These are phyloP conservation scores for Thymus quinquecostatus DNA, from an alignment of 257 asterid genomes.

Conservation along the genomic window DNA sequence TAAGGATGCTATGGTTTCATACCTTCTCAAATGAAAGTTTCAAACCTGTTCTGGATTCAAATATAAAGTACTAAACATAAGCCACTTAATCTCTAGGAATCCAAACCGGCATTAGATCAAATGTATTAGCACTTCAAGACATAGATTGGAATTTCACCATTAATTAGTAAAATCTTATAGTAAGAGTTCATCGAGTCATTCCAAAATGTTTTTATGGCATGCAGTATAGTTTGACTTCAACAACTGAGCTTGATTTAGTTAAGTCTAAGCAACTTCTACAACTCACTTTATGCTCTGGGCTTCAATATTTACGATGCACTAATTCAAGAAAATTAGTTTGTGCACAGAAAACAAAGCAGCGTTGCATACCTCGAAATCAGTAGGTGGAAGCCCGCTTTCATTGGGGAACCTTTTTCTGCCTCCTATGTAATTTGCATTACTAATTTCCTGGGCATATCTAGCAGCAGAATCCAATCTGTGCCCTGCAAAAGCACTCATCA, in stretches of 20 bases:
- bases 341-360: constrained; percentile 18
- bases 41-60: too few species aligned
- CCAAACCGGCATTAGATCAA: too few species aligned
- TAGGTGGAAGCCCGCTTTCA: constrained; percentile 36
- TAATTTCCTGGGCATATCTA: constrained; percentile 37
- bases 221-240: background rate
- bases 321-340: background rate
- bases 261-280: background rate
- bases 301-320: background rate
- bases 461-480: constrained; percentile 42
- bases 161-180: constrained; percentile 1
- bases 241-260: background rate
- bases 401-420: constrained; percentile 32
- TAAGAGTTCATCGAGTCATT: background rate
- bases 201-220: too few species aligned
- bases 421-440: constrained; percentile 32
- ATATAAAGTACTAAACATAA: too few species aligned
- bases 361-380: constrained; percentile 37
- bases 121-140: too few species aligned
- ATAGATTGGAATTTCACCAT: background rate
- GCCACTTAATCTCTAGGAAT: too few species aligned
- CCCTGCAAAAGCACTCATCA: constrained; percentile 44
- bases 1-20: background rate
- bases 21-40: background rate
- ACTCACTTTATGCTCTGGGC: background rate